A percentile compares a stretch with the other conserved stretches of the same genome.
phyloP scores from a whole-genome alignment of 2,329 filamentous ascomycete genomes.

The Macrophomina phaseolina region DNA sequence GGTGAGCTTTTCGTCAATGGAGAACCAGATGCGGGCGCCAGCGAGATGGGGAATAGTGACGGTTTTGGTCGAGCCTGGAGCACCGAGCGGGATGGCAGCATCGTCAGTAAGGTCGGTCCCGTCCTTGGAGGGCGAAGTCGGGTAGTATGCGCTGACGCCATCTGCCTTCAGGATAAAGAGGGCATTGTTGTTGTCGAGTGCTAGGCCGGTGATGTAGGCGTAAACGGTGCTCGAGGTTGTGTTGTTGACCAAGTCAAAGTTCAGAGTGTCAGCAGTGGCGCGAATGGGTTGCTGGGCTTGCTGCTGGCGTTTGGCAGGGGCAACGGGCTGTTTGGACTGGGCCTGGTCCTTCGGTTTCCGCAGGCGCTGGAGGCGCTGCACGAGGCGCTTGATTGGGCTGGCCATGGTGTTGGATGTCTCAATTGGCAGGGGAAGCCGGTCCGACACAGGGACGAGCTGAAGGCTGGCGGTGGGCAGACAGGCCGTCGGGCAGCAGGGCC shows the following conservation, averaged over 20 bases:
- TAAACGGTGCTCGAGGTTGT: slow-evolving; percentile 66
- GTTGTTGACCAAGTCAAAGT: slow-evolving; percentile 69
- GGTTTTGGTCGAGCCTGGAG: slow-evolving; percentile 63
- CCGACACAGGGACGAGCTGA: not conserved
- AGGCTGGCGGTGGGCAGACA: not conserved
- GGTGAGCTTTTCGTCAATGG: slow-evolving; percentile 63
- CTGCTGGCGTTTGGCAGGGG: not conserved
- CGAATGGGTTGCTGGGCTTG: slow-evolving; percentile 10
- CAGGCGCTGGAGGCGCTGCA: slow-evolving; percentile 20
- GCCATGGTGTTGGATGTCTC: slow-evolving; percentile 2
- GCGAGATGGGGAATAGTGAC: slow-evolving; percentile 73
- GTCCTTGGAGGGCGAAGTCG: slow-evolving; percentile 60
- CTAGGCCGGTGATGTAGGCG: slow-evolving; percentile 73
- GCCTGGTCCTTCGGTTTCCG: slow-evolving; percentile 7
- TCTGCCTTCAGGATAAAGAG: slow-evolving; percentile 70
- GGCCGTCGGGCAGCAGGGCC: not conserved
- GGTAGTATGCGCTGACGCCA: slow-evolving; percentile 69
- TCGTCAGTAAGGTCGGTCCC: slow-evolving; percentile 61
- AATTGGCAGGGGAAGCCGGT: not conserved
- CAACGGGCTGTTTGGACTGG: not conserved
- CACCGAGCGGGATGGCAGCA: slow-evolving; percentile 68
- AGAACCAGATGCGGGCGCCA: slow-evolving; percentile 76
- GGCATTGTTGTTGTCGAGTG: slow-evolving; percentile 63
- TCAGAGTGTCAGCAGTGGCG: slow-evolving; percentile 51
- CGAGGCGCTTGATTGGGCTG: slow-evolving; percentile 10